Evolutionary conservation across 2,329 filamentous ascomycete genomes (phyloP).

Genomic region (Curvularia lunata): DNA sequence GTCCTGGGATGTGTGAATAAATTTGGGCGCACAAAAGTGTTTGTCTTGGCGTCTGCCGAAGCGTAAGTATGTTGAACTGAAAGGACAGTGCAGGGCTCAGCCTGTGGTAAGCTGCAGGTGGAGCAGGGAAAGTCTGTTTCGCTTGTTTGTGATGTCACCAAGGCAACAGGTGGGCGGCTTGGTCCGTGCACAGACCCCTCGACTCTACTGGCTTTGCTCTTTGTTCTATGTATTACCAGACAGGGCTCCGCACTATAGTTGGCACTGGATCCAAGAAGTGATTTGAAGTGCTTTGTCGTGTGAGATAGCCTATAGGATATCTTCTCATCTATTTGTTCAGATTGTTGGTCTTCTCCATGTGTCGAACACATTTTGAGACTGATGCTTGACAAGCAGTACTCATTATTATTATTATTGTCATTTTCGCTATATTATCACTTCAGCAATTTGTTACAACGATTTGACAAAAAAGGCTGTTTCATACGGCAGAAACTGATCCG

Average conservation of each 20-base stretch:
- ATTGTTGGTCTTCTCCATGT: not conserved
- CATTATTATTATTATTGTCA: too few relatives aligned
- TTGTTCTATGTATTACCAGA: not conserved
- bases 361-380: not conserved
- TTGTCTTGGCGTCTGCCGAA: not conserved
- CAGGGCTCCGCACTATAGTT: too few relatives aligned
- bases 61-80: not conserved
- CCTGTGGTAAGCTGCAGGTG: slow-evolving; percentile 10
- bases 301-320: not conserved
- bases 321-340: not conserved
- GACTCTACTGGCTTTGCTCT: not conserved
- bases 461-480: not conserved
- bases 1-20: not conserved
- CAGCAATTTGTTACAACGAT: not conserved
- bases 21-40: not conserved
- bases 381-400: not conserved
- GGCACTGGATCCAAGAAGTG: not conserved
- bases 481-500: not conserved
- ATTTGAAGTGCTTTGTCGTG: not conserved
- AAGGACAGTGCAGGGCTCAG: slow-evolving; percentile 2
- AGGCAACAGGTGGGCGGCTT: slow-evolving; percentile 22
- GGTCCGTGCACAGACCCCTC: slow-evolving; percentile 6
- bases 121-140: slow-evolving; percentile 20
- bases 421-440: not conserved
- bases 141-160: slow-evolving; percentile 34